phyloP scores from a whole-genome alignment of 192 early-diverging fungal genomes.

The Backusella tuberculispora region DNA sequence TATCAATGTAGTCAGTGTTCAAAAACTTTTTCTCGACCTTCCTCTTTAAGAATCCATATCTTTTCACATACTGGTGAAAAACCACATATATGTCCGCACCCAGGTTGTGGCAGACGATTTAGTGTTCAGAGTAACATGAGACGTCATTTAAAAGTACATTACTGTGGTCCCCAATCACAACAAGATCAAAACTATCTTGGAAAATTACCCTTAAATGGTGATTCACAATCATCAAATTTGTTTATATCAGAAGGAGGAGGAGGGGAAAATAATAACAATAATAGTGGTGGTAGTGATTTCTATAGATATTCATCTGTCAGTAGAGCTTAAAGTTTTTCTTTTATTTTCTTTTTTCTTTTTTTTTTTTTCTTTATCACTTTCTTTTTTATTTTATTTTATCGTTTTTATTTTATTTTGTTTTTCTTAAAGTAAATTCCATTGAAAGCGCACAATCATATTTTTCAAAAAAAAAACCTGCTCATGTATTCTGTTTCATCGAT shows the following conservation, averaged over 20 bases:
- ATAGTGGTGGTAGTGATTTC: not conserved
- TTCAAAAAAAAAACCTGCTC: not conserved
- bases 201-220: not conserved
- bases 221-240: not conserved
- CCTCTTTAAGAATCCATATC: constrained; percentile 27
- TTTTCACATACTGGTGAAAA: constrained; percentile 30
- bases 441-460: not conserved
- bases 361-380: not conserved
- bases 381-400: not conserved
- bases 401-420: too few species aligned
- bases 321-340: constrained; percentile 14
- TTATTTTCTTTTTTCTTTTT: too few species aligned
- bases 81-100: constrained; percentile 23
- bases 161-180: constrained; percentile 16
- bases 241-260: not conserved
- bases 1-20: constrained; percentile 25
- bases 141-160: constrained; percentile 21
- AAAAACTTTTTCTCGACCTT: constrained; percentile 25
- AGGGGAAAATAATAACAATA: not conserved
- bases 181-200: not conserved
- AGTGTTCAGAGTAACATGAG: constrained; percentile 32
- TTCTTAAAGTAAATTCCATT: not conserved
- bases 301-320: constrained; percentile 13
- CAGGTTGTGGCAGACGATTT: constrained; percentile 21
- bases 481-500: not conserved